Percentiles rank a stretch among this genome's conserved stretches.
phyloP scores from a whole-genome alignment of 2,329 filamentous ascomycete genomes.

The Clarireedia homoeocarpa region DNA sequence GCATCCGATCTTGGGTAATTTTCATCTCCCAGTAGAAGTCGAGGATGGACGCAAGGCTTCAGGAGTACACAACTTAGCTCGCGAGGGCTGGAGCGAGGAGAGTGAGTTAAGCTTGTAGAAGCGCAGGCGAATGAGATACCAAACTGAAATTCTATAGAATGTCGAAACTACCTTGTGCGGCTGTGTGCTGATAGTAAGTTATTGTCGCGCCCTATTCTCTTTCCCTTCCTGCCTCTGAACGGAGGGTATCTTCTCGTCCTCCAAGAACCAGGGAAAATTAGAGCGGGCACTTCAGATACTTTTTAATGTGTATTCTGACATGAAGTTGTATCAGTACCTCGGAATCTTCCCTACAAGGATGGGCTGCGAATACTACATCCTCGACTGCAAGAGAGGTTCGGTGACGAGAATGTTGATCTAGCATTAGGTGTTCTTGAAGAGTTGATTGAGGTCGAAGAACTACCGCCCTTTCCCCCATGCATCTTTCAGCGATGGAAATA shows the following conservation, averaged over 20 bases:
- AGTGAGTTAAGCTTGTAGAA: slow-evolving; percentile 6
- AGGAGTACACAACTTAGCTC: slow-evolving; percentile 11
- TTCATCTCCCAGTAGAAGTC: slow-evolving; percentile 8
- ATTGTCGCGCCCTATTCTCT: not conserved
- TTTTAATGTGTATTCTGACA: not conserved
- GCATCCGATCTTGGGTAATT: slow-evolving; percentile 8
- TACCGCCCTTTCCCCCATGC: slow-evolving; percentile 38
- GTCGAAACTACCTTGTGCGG: slow-evolving; percentile 38
- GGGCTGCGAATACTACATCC: slow-evolving; percentile 38
- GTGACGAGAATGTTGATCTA: slow-evolving; percentile 37
- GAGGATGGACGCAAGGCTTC: slow-evolving; percentile 8
- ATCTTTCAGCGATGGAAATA: slow-evolving; percentile 40
- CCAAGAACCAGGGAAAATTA: no score
- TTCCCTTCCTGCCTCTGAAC: not conserved
- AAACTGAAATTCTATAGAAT: slow-evolving; percentile 30
- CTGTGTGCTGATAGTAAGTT: slow-evolving; percentile 28
- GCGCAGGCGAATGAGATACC: not conserved
- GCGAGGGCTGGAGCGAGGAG: slow-evolving; percentile 16
- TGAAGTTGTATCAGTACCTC: slow-evolving; percentile 32
- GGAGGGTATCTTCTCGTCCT: no score
- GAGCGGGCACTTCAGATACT: no score
- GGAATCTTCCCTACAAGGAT: slow-evolving; percentile 40
- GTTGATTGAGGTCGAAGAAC: slow-evolving; percentile 38
- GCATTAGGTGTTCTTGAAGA: slow-evolving; percentile 40
- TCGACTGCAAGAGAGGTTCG: slow-evolving; percentile 36